Conservation (phyloP, 805 yeast species). For the Yarrowia deformans region DNA sequence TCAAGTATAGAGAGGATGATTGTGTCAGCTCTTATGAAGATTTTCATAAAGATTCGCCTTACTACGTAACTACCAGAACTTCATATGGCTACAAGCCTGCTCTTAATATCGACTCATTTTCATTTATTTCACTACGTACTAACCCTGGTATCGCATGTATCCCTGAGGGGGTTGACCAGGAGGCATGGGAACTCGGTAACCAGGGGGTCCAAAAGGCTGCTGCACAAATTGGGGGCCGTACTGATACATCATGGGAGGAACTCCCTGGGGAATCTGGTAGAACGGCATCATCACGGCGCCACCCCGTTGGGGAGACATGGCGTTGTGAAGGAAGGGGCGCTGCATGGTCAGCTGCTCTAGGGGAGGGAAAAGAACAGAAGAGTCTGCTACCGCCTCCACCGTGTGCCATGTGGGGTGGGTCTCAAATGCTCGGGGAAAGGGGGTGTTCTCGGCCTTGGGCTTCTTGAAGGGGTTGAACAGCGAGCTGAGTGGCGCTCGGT, state of each 20-base stretch:
- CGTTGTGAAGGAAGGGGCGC: constrained; percentile 35
- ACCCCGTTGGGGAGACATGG: constrained; percentile 39
- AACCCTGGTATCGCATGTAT: constrained; percentile 37
- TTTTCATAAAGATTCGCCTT: too few relatives aligned
- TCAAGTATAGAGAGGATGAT: too few relatives aligned
- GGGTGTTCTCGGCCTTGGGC: constrained; percentile 23
- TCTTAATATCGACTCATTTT: constrained; percentile 7
- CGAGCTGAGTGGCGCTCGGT: constrained; percentile 15
- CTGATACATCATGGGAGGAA: constrained; percentile 37
- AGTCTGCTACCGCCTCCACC: constrained; percentile 30
- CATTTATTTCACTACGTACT: constrained; percentile 25
- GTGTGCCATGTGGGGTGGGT: constrained; percentile 38
- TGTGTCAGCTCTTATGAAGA: too few relatives aligned
- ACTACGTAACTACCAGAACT: too few relatives aligned
- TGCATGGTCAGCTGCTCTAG: constrained; percentile 27
- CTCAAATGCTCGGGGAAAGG: constrained; percentile 38
- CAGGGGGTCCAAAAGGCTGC: constrained; percentile 35
- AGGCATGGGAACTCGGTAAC: constrained; percentile 35
- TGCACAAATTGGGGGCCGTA: constrained; percentile 38
- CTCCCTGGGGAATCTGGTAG: constrained; percentile 37
- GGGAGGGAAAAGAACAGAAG: constrained; percentile 35
- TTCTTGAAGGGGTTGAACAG: constrained; percentile 38
- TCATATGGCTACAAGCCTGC: too few relatives aligned
- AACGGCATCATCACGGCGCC: constrained; percentile 39
- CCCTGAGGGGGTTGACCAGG: constrained; percentile 37